A percentile compares a stretch with the other conserved stretches of the same genome.
phyloP scores from a whole-genome alignment of 2,329 filamentous ascomycete species.

The Fusarium xyrophilum region DNA sequence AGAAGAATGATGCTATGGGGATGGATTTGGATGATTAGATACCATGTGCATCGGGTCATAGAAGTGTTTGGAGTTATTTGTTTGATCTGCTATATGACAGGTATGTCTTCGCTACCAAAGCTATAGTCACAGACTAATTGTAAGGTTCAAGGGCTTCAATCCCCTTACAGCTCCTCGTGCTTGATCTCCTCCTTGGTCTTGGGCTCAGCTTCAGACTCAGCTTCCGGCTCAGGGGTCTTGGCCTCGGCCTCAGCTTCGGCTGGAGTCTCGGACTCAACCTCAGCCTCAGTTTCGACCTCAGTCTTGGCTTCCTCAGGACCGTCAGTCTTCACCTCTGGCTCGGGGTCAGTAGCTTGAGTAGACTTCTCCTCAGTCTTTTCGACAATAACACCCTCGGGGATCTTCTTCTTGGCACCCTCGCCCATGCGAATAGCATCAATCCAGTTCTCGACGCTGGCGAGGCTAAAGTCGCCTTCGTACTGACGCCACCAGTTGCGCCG shows the following conservation, averaged over 20 bases:
- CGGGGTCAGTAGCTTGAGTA: conserved; percentile 39
- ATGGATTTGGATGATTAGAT: conserved; percentile 58
- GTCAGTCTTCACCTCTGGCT: conserved; percentile 37
- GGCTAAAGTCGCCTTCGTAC: conserved; percentile 68
- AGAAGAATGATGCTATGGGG: conserved; percentile 56
- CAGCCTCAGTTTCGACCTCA: conserved; percentile 33
- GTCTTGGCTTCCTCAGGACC: conserved; percentile 37
- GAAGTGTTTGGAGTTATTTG: conserved; percentile 33
- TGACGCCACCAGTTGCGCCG: conserved; percentile 86
- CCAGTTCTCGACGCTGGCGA: conserved; percentile 77
- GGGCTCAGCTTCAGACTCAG: conserved; percentile 38
- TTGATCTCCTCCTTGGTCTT: conserved; percentile 42
- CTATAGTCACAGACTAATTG: conserved; percentile 36
- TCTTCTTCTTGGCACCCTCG: conserved; percentile 79
- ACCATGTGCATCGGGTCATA: conserved; percentile 19
- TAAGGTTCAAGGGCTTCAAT: conserved; percentile 4
- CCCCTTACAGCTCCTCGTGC: conserved; percentile 59
- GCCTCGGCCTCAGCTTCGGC: conserved; percentile 25
- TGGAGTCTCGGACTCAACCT: conserved; percentile 20
- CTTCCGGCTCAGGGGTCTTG: conserved; percentile 32
- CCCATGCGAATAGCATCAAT: conserved; percentile 91
- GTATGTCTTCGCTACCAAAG: conserved; percentile 25
- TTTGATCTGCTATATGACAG: conserved; percentile 33
- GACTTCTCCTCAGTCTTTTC: conserved; percentile 37
- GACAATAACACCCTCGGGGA: conserved; percentile 68